Base-by-base conservation (phyloP, 2,329 filamentous ascomycete genomes). In the Aspergillus thermomutatus region DNA sequence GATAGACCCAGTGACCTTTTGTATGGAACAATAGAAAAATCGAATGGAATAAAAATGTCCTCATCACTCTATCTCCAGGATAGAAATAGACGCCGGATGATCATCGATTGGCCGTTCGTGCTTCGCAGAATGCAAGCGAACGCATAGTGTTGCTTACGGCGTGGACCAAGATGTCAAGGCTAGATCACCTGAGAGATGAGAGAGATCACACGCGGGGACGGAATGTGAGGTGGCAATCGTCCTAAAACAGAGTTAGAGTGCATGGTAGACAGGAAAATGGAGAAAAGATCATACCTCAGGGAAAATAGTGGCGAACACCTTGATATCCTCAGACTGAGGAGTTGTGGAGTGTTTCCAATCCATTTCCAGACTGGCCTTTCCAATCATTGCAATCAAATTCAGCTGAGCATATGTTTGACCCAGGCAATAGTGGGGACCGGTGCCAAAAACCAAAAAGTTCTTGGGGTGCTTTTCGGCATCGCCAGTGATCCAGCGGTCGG, bases 271-370 rank as follows among this genome's bases (percentile, higher is more conserved):
- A 53, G 53, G 27, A 19, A 58, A 9, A n/a, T 6, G 9, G 52
- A 25, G 21, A 37, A 4, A 54, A 45, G 31, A 60, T 54, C 55
- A 62, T 57, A 95, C 92, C 89, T 89, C 89, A 55, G 94, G 94
- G 83, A 99, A 99, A 66, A 99, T 96, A 27, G 92, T 97, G 43
- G 94, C 94, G 78, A 97, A 99, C 64, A 97, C 93, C 80, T 96
- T 93, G 77, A 99, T 97, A 76, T 96, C 88, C 79, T 99, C 94
- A 0, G 91, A 96, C 57, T 81, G 70, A 0, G 89, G 86, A 10
- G 94, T 97, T 19, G 91, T 78, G 72, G 91, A 86, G 75, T 99
- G 94, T 73, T 87, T 84, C 93, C 93, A 97, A 75, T 97, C 87
- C 64, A 97, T 81, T 71, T 87, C 81, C 74, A 96, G 82, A 63